Evolutionary conservation across 129 eudicot species (phyloP).

Genomic region (Tanacetum coccineum): DNA sequence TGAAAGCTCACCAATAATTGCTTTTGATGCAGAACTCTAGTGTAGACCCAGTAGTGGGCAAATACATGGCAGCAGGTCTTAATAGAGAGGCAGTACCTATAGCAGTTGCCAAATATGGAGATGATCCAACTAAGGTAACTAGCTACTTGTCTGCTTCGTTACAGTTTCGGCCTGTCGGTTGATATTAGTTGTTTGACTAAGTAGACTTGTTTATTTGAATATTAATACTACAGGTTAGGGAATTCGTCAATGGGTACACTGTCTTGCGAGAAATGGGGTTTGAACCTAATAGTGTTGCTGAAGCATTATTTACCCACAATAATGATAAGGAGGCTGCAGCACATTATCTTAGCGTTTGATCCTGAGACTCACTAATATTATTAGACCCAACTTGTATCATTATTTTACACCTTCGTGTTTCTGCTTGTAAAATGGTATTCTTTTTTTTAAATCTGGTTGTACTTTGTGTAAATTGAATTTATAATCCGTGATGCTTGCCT

Average conservation of each 20-base stretch:
- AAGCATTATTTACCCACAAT: conserved; percentile 71
- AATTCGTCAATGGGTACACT: conserved; percentile 61
- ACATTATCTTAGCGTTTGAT: conserved; percentile 51
- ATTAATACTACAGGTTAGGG: conserved; percentile 52
- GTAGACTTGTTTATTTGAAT: neutral
- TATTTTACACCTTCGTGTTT: conserved; percentile 5
- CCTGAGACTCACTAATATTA: conserved; percentile 19
- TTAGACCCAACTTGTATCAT: conserved; percentile 1
- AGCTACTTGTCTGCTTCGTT: neutral
- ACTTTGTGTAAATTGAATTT: conserved; percentile 15
- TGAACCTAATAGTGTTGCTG: conserved; percentile 71
- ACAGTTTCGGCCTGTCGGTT: conserved; percentile 2
- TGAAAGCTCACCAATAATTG: neutral
- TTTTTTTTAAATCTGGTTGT: neutral
- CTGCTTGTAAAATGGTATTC: conserved; percentile 11
- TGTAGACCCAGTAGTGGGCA: conserved; percentile 55
- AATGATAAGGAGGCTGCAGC: conserved; percentile 90
- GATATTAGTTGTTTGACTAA: neutral
- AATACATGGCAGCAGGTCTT: conserved; percentile 76
- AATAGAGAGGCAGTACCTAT: conserved; percentile 79
- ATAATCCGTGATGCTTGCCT: neutral
- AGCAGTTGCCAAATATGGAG: conserved; percentile 94
- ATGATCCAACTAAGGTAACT: conserved; percentile 76
- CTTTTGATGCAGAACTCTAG: conserved; percentile 48
- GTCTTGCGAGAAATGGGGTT: conserved; percentile 85